Conservation (phyloP, 2,329 filamentous ascomycete species). For the Alternaria ethzedia region DNA sequence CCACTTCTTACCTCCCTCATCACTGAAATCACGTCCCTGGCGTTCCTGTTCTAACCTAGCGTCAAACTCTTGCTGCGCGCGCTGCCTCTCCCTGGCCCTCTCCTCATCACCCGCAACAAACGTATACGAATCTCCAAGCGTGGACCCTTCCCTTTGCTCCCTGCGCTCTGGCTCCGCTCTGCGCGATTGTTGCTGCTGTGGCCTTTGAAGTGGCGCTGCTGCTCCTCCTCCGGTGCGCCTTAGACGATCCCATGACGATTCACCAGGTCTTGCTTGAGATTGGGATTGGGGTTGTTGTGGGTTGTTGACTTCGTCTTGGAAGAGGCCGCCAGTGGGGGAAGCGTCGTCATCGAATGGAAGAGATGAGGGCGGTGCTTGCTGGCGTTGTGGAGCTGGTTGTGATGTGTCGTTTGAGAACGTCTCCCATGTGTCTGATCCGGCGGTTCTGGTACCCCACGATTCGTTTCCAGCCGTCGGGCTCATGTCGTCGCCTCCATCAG, state of each 20-base stretch:
- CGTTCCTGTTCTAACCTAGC: conserved; percentile 57
- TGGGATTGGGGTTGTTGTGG: conserved; percentile 12
- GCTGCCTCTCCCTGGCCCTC: conserved; percentile 49
- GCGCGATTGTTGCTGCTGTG: conserved; percentile 18
- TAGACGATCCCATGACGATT: conserved; percentile 55
- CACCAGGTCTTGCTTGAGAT: conserved; percentile 30
- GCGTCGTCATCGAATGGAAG: conserved; percentile 39
- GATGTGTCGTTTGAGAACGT: conserved; percentile 21
- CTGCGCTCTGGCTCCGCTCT: conserved; percentile 25
- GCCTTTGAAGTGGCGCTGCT: conserved; percentile 18
- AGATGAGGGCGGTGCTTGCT: conserved; percentile 15
- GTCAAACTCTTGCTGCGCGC: conserved; percentile 60
- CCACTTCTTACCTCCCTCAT: conserved; percentile 39
- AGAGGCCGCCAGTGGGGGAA: conserved; percentile 47
- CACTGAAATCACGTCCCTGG: conserved; percentile 52
- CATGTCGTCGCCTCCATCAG: conserved; percentile 49
- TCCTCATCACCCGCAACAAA: conserved; percentile 55
- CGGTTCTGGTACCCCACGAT: conserved; percentile 26
- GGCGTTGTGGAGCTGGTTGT: conserved; percentile 13
- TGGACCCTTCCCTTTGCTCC: conserved; percentile 40
- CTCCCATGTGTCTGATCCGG: conserved; percentile 16
- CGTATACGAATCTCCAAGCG: conserved; percentile 52
- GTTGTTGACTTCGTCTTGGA: conserved; percentile 38
- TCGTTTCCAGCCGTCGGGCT: conserved; percentile 52
- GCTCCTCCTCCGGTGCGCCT: conserved; percentile 39